Conservation (phyloP, 31 red algal species). For the Asparagopsis taxiformis region DNA sequence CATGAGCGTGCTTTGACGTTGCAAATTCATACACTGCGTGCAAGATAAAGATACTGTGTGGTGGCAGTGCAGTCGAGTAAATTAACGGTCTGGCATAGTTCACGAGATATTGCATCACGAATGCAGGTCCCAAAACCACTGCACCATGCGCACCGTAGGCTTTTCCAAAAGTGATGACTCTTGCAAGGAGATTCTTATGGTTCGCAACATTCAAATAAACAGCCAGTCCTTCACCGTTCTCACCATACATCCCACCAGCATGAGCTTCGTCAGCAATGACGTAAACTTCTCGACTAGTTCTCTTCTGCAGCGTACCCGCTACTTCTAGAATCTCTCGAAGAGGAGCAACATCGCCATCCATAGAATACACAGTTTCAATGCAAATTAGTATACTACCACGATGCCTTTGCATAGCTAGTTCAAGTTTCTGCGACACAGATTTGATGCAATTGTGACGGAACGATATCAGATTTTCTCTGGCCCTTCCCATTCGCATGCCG, state of each 20-base stretch:
- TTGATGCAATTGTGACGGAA: conserved; percentile 84
- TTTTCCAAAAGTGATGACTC: conserved; percentile 95
- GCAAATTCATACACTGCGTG: conserved; percentile 50
- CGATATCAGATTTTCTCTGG: conserved; percentile 15
- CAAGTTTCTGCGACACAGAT: conserved; percentile 18
- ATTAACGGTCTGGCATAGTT: conserved; percentile 97
- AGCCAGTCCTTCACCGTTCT: conserved; percentile 69
- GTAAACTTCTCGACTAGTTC: conserved; percentile 12
- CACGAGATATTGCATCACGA: conserved; percentile 72
- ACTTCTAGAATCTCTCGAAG: conserved; percentile 35
- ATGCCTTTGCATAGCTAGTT: background rate
- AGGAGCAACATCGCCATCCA: conserved; percentile 95
- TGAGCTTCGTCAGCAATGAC: conserved; percentile 98
- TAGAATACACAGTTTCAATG: conserved; percentile 95
- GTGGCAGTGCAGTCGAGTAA: conserved; percentile 83
- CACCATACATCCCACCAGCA: conserved; percentile 78
- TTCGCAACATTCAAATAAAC: conserved; percentile 18
- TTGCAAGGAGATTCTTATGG: conserved; percentile 75
- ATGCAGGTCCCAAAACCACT: conserved; percentile 47
- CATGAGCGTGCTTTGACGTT: conserved; percentile 12
- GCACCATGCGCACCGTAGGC: conserved; percentile 91
- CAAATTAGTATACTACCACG: conserved; percentile 56
- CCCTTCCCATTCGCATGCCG: conserved; percentile 74
- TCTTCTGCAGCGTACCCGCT: background rate
- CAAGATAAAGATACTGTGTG: conserved; percentile 46